phyloP scores from a whole-genome alignment of 495 filamentous ascomycete species.

The Lindgomyces ingoldianus region DNA sequence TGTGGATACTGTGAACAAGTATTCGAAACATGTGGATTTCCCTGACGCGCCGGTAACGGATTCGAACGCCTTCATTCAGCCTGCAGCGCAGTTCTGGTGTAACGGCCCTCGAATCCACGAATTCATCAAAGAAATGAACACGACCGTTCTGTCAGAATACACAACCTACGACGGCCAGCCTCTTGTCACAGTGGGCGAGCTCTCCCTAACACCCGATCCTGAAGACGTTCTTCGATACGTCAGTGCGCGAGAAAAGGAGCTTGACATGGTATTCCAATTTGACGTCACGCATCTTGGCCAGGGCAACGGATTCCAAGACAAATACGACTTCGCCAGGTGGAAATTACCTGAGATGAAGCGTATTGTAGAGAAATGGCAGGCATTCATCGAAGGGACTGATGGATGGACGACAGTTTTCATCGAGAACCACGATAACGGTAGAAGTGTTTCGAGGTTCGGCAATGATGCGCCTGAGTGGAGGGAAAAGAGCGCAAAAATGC shows the following conservation, averaged over 20 bases:
- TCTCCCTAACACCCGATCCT: slow-evolving; percentile 33
- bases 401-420: slow-evolving; percentile 41
- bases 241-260: slow-evolving; percentile 24
- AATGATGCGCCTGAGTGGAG: slow-evolving; percentile 35
- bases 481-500: slow-evolving; percentile 38
- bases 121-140: slow-evolving; percentile 42
- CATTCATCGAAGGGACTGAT: slow-evolving; percentile 34
- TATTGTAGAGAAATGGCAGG: slow-evolving; percentile 32
- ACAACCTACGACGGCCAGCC: slow-evolving; percentile 27
- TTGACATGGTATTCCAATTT: slow-evolving; percentile 47
- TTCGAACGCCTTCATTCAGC: slow-evolving; percentile 25
- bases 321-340: slow-evolving; percentile 28
- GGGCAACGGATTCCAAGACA: slow-evolving; percentile 18
- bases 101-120: slow-evolving; percentile 46
- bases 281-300: slow-evolving; percentile 39
- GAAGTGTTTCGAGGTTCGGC: slow-evolving; percentile 39
- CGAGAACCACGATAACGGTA: slow-evolving; percentile 42
- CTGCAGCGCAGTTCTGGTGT: slow-evolving; percentile 29
- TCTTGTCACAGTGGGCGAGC: slow-evolving; percentile 41
- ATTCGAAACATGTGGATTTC: slow-evolving; percentile 38
- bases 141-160: slow-evolving; percentile 30
- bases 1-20: slow-evolving; percentile 44
- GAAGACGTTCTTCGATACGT: slow-evolving; percentile 35
- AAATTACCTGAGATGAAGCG: slow-evolving; percentile 25
- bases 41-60: slow-evolving; percentile 42